These are phyloP conservation scores for Gloeophyllum trabeum DNA, from an alignment of 768 basidiomycete species.

Conservation along the genomic window DNA sequence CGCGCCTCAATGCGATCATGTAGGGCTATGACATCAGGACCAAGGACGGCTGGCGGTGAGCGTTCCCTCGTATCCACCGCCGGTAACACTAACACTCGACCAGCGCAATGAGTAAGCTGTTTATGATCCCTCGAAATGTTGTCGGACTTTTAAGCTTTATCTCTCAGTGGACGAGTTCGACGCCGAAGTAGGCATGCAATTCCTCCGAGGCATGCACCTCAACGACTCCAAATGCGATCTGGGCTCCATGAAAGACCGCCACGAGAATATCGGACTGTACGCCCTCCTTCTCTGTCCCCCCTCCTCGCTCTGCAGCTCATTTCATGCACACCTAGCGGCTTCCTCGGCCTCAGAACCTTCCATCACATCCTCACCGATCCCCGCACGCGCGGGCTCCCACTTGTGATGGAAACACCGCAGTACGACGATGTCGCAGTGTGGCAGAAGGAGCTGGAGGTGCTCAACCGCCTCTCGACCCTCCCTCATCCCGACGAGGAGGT, in stretches of 20 bases:
- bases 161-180: conserved; percentile 52
- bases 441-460: conserved; percentile 58
- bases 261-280: conserved; percentile 78
- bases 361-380: conserved; percentile 55
- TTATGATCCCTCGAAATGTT: no score
- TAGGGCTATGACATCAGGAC: conserved; percentile 79
- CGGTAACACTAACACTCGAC: neutral
- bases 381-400: conserved; percentile 57
- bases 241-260: conserved; percentile 62
- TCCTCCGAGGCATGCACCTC: conserved; percentile 75
- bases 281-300: conserved; percentile 15
- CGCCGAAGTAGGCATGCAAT: conserved; percentile 52
- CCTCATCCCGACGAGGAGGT: neutral
- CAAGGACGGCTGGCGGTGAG: conserved; percentile 61
- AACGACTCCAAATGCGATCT: conserved; percentile 70
- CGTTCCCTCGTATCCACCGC: conserved; percentile 6
- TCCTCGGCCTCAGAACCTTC: conserved; percentile 55
- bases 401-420: conserved; percentile 75
- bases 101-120: conserved; percentile 15
- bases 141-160: no score
- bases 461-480: conserved; percentile 31
- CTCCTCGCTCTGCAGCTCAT: neutral
- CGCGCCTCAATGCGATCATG: neutral
- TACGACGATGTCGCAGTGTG: conserved; percentile 60
- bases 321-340: conserved; percentile 34